A percentile compares a stretch with the other conserved stretches of the same genome.
These are phyloP conservation scores for Isatis lusitanica DNA, from an alignment of 441 rosid genomes.

Conservation along the genomic window DNA sequence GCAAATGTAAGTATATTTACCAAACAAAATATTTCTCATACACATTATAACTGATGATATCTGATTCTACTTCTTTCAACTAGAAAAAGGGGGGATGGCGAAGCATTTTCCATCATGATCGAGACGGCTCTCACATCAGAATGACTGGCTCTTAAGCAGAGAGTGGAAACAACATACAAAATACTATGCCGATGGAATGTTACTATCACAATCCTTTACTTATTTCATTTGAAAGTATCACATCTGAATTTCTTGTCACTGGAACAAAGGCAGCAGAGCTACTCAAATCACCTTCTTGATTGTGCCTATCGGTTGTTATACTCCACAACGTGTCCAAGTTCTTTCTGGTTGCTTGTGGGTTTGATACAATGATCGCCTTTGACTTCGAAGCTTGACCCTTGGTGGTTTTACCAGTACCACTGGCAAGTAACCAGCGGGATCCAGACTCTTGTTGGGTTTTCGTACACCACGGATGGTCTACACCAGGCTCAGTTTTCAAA, in stretches of 20 bases:
- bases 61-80: constrained; percentile 9
- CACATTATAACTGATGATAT: constrained; percentile 13
- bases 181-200: constrained; percentile 3
- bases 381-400: constrained; percentile 44
- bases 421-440: constrained; percentile 65
- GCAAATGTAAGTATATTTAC: constrained; percentile 20
- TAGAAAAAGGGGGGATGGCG: neutral
- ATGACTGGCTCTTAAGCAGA: neutral
- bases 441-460: constrained; percentile 61
- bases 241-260: constrained; percentile 54
- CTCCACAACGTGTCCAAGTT: constrained; percentile 59
- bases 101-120: neutral
- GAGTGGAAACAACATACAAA: neutral
- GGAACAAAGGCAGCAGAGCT: constrained; percentile 34
- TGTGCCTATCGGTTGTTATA: constrained; percentile 43
- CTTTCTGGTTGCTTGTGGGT: constrained; percentile 33
- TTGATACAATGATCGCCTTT: constrained; percentile 44
- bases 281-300: constrained; percentile 34
- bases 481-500: constrained; percentile 44
- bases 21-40: constrained; percentile 2
- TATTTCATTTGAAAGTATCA: constrained; percentile 44
- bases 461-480: constrained; percentile 49
- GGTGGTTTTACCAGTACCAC: constrained; percentile 49
- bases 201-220: constrained; percentile 17
- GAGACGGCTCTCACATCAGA: neutral